Conservation (phyloP, 2,329 filamentous ascomycete species). For the Fusarium sp. region DNA sequence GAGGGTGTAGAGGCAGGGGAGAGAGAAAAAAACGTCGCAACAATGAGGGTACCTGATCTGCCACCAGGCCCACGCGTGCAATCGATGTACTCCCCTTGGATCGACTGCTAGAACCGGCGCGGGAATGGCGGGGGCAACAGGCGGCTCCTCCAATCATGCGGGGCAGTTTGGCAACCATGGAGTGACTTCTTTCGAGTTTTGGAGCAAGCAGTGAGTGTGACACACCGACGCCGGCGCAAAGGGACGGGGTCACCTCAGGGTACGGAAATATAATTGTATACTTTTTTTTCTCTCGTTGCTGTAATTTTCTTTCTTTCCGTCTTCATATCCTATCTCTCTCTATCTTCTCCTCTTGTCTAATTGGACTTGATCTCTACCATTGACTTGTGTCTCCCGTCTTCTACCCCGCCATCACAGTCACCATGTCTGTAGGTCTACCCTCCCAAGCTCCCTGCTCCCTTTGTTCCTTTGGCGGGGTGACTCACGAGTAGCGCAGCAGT, state of each 20-base stretch:
- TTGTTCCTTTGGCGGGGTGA: constrained; percentile 38
- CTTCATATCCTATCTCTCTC: neutral
- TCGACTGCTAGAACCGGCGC: constrained; percentile 21
- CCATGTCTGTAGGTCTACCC: constrained; percentile 43
- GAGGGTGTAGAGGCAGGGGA: neutral
- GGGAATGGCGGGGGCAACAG: constrained; percentile 25
- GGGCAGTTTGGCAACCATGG: constrained; percentile 38
- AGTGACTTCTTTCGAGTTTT: constrained; percentile 25
- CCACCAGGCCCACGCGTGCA: constrained; percentile 7
- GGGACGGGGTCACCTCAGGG: constrained; percentile 31
- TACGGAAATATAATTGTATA: constrained; percentile 24
- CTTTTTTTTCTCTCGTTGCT: constrained; percentile 6
- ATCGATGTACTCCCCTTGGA: constrained; percentile 12
- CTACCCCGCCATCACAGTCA: constrained; percentile 30
- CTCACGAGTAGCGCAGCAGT: constrained; percentile 53
- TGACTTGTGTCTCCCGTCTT: constrained; percentile 5
- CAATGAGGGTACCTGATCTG: constrained; percentile 21
- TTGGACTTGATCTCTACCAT: constrained; percentile 6
- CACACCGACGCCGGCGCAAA: constrained; percentile 45
- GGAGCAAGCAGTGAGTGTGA: constrained; percentile 23
- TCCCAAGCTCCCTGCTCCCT: constrained; percentile 17
- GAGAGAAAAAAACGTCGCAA: neutral
- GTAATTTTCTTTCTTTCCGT: neutral
- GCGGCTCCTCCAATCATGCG: constrained; percentile 38
- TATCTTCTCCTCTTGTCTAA: neutral